Conservation (phyloP, 2,329 filamentous ascomycete species). For the Dactylellina parvicollis region DNA sequence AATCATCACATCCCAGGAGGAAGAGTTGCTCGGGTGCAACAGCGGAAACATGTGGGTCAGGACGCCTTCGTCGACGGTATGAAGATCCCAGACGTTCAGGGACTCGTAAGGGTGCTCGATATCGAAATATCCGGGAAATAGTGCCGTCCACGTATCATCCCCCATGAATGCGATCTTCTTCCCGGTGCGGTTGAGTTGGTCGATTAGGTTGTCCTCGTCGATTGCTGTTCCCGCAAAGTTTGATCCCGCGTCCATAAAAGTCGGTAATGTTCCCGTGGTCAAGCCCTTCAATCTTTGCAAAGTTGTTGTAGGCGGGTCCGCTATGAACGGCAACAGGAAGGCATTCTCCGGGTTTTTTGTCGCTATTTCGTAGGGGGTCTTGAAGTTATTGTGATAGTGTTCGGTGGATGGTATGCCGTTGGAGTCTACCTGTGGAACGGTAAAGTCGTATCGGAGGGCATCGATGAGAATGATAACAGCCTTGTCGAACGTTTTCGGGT, state of each 20-base stretch:
- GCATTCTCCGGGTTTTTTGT: constrained; percentile 79
- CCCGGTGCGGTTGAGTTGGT: constrained; percentile 71
- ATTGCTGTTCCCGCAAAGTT: constrained; percentile 96
- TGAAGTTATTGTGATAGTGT: constrained; percentile 86
- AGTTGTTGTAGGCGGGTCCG: constrained; percentile 93
- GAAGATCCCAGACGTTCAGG: constrained; percentile 97
- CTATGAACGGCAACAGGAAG: constrained; percentile 92
- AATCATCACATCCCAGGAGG: constrained; percentile 91
- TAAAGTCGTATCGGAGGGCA: constrained; percentile 95
- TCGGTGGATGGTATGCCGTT: constrained; percentile 64
- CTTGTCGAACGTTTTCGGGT: constrained; percentile 90
- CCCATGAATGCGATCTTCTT: constrained; percentile 90
- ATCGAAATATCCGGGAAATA: constrained; percentile 95
- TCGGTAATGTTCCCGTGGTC: constrained; percentile 93
- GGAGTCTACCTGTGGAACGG: constrained; percentile 74
- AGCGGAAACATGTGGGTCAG: constrained; percentile 89
- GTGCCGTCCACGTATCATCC: constrained; percentile 95
- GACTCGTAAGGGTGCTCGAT: constrained; percentile 92
- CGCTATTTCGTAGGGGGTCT: constrained; percentile 85
- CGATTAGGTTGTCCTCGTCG: constrained; percentile 84
- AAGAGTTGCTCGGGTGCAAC: constrained; percentile 71
- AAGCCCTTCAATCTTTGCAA: constrained; percentile 91
- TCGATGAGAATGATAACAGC: constrained; percentile 91
- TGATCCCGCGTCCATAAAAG: constrained; percentile 90
- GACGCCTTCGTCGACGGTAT: constrained; percentile 96